A percentile compares a stretch with the other conserved stretches of the same genome.
phyloP scores from a whole-genome alignment of 208 protist genomes.

The Wallacemonas sp. region DNA sequence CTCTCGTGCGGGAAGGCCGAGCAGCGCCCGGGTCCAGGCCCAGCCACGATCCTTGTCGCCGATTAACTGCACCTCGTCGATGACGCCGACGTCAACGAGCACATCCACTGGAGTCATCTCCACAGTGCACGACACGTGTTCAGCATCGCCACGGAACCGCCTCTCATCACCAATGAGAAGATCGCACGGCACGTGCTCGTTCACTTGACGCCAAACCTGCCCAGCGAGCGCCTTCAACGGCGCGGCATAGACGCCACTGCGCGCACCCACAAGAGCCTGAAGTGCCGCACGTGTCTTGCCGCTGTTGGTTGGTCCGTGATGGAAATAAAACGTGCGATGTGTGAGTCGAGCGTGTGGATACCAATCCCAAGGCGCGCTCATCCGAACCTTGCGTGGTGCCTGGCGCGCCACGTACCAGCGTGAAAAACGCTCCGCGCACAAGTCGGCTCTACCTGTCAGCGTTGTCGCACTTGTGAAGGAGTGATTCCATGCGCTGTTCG shows the following conservation, averaged over 20 bases:
- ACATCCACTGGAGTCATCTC: constrained; percentile 88
- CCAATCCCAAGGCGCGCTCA: constrained; percentile 80
- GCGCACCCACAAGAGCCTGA: constrained; percentile 46
- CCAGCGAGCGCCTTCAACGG: constrained; percentile 94
- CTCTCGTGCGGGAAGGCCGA: constrained; percentile 88
- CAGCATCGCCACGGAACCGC: constrained; percentile 56
- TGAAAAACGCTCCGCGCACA: constrained; percentile 43
- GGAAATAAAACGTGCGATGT: constrained; percentile 81
- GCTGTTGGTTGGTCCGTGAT: constrained; percentile 94
- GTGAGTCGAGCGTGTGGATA: constrained; percentile 81
- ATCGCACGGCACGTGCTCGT: constrained; percentile 83
- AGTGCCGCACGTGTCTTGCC: constrained; percentile 94
- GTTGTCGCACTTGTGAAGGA: constrained; percentile 19
- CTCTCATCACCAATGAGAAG: constrained; percentile 94
- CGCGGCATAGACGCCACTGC: constrained; percentile 91
- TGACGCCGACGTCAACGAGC: constrained; percentile 85
- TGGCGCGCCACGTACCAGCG: constrained; percentile 65
- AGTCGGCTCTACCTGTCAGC: constrained; percentile 22
- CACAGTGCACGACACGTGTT: constrained; percentile 91
- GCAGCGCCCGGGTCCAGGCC: constrained; percentile 94
- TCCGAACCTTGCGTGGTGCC: constrained; percentile 53
- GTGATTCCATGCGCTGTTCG: constrained; percentile 23
- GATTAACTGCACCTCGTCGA: constrained; percentile 96
- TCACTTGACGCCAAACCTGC: constrained; percentile 88
- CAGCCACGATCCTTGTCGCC: constrained; percentile 89